Evolutionary conservation across 2,329 filamentous ascomycete species (phyloP).

Genomic region (Cladosporium sp.): DNA sequence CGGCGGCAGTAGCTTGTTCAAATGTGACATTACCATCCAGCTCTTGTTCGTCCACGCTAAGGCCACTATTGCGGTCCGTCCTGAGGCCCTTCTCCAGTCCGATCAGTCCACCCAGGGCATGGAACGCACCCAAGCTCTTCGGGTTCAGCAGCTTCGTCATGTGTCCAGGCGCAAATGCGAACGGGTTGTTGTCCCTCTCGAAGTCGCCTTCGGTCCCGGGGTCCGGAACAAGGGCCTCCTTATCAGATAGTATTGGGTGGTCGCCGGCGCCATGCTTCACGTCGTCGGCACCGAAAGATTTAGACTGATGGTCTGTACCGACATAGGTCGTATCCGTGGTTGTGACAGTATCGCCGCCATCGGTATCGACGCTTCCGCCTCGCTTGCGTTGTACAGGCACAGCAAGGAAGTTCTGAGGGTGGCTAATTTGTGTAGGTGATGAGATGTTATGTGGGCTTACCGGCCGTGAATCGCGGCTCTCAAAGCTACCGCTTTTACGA

Average conservation of each 20-base stretch:
- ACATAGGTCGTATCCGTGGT: conserved; percentile 62
- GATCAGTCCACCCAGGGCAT: conserved; percentile 66
- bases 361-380: conserved; percentile 64
- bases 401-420: conserved; percentile 55
- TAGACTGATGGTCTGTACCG: conserved; percentile 38
- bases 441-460: conserved; percentile 66
- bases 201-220: conserved; percentile 74
- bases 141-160: conserved; percentile 77
- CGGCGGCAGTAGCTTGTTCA: conserved; percentile 51
- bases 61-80: conserved; percentile 59
- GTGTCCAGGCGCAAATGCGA: conserved; percentile 78
- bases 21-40: conserved; percentile 65
- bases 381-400: conserved; percentile 61
- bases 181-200: conserved; percentile 70
- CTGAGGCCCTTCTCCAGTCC: conserved; percentile 71
- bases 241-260: conserved; percentile 56
- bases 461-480: conserved; percentile 60
- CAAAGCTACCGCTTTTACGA: conserved; percentile 57
- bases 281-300: conserved; percentile 24
- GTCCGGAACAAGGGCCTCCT: conserved; percentile 70
- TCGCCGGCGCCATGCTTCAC: conserved; percentile 34
- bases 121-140: conserved; percentile 70
- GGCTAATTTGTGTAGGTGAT: conserved; percentile 55
- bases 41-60: conserved; percentile 65
- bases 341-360: conserved; percentile 48